A percentile compares a stretch with the other conserved stretches of the same genome.
phyloP scores from a whole-genome alignment of 768 basidiomycete genomes.

The Naganishia antarctica region DNA sequence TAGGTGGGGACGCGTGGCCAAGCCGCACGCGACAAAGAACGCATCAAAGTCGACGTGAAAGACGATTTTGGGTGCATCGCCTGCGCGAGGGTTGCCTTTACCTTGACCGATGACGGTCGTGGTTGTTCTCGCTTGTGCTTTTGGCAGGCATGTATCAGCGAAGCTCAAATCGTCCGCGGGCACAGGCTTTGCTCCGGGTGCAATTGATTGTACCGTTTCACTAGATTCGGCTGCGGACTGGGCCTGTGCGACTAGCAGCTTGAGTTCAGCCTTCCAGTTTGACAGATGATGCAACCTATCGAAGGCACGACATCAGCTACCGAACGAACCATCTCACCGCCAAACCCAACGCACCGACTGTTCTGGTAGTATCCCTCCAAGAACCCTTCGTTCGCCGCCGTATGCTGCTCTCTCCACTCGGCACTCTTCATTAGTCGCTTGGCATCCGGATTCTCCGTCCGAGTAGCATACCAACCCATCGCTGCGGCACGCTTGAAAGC shows the following conservation, averaged over 20 bases:
- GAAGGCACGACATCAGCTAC: no score
- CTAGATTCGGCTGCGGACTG: slow-evolving; percentile 56
- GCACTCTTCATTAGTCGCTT: slow-evolving; percentile 74
- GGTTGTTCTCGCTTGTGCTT: slow-evolving; percentile 4
- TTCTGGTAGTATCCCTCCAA: slow-evolving; percentile 74
- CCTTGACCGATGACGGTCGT: background rate
- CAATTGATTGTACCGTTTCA: slow-evolving; percentile 28
- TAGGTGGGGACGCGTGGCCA: slow-evolving; percentile 71
- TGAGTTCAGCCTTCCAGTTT: slow-evolving; percentile 87
- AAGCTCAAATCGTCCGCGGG: slow-evolving; percentile 35
- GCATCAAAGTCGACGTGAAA: slow-evolving; percentile 70
- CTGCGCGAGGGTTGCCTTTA: background rate
- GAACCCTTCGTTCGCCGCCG: slow-evolving; percentile 77
- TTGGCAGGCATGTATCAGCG: slow-evolving; percentile 38
- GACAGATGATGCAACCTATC: slow-evolving; percentile 80
- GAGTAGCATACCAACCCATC: slow-evolving; percentile 61
- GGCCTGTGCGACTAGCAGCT: slow-evolving; percentile 69
- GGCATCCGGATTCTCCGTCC: slow-evolving; percentile 66
- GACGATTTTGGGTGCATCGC: slow-evolving; percentile 51
- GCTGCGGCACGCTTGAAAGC: slow-evolving; percentile 53
- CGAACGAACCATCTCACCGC: background rate
- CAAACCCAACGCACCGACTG: slow-evolving; percentile 34
- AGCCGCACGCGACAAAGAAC: slow-evolving; percentile 91
- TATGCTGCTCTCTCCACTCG: slow-evolving; percentile 81
- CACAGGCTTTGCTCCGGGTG: slow-evolving; percentile 31